phyloP scores from a whole-genome alignment of 495 filamentous ascomycete genomes.

The Penicillium diatomitis region DNA sequence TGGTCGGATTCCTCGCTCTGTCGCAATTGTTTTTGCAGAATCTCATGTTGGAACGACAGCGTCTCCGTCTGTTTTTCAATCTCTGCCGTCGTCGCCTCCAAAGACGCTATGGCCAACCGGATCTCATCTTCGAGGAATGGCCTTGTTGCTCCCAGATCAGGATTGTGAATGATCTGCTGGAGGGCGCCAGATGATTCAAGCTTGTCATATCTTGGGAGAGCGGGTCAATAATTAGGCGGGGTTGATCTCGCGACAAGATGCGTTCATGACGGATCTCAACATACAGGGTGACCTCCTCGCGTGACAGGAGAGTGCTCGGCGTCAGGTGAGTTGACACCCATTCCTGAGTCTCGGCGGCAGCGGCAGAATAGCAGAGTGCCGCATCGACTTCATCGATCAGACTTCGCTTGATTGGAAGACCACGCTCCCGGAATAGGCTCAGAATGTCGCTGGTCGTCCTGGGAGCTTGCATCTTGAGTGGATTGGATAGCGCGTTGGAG shows the following conservation, averaged over 20 bases:
- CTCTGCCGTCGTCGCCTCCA: slow-evolving; percentile 28
- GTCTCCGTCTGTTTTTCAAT: slow-evolving; percentile 28
- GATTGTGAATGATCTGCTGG: slow-evolving; percentile 18
- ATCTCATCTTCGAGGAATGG: slow-evolving; percentile 34
- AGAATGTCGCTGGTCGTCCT: slow-evolving; percentile 3
- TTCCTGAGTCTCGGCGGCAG: slow-evolving; percentile 14
- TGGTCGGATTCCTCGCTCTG: slow-evolving; percentile 14
- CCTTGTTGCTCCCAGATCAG: slow-evolving; percentile 21
- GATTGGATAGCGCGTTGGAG: slow-evolving; percentile 8
- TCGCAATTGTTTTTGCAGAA: slow-evolving; percentile 19
- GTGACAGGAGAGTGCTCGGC: slow-evolving; percentile 29
- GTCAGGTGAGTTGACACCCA: slow-evolving; percentile 28
- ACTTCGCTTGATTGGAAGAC: slow-evolving; percentile 17
- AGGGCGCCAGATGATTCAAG: slow-evolving; percentile 24
- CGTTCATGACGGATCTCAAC: neutral
- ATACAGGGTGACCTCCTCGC: slow-evolving; percentile 33
- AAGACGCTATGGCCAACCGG: slow-evolving; percentile 24
- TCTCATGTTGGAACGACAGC: slow-evolving; percentile 23
- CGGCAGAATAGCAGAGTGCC: slow-evolving; percentile 15
- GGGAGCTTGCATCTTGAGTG: slow-evolving; percentile 5
- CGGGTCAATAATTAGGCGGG: too few species aligned
- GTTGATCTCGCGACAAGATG: too few species aligned
- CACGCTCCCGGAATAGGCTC: slow-evolving; percentile 20
- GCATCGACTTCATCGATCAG: slow-evolving; percentile 22
- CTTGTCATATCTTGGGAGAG: slow-evolving; percentile 19